Evolutionary conservation across 2,329 filamentous ascomycete genomes (phyloP), one percentile per base, ranked within the genome.

Genomic region (Coleophoma cylindrospora): DNA sequence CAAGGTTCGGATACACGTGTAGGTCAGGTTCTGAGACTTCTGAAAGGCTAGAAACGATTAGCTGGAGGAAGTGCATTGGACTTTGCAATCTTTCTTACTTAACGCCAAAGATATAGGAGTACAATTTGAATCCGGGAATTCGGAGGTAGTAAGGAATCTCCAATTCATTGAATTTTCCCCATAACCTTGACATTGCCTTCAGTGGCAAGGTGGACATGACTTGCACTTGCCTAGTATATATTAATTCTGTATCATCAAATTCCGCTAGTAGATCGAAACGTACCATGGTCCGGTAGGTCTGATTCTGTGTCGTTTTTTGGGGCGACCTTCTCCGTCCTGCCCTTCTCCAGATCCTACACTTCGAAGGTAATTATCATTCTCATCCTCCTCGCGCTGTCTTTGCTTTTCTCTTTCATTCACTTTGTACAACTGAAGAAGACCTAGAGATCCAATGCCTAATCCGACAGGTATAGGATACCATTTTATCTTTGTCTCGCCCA

Each of bases 21-120:
- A 99, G 81, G 62, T 99, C 94, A 15, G 86, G 82, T 65, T 99
- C 91, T 33, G 84, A 81, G 15, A 96, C 84, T 72, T 99, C 94
- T 52, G 86, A 80, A 51, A 99, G 79, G 66, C 85, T 87, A 37
- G 5, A 33, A 50, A 37, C 10, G 22, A 36, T 40, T 45, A 36
- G n/a, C 6, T 19, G 12, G 17, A 34, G 27, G 27, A 27, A 8
- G 9, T 27, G 6, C 27, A 27, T 27, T 2, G 27, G 27, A 10
- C 27, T 10, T 27, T 10, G 27, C 27, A 27, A 27, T 10, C 9
- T 27, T 27, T 27, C 68, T 56, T 61, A 80, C 70, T 87, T 87
- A 63, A 87, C 86, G 15, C 84, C 85, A 60, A 89, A 89, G 44
- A 86, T 76, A 70, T 75, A 88, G 10, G 84, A 82, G 68, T 89